Percentiles rank a stretch among this genome's conserved stretches.
Evolutionary conservation across 495 filamentous ascomycete genomes (phyloP).

Genomic region (Aspergillus olivimuriae): DNA sequence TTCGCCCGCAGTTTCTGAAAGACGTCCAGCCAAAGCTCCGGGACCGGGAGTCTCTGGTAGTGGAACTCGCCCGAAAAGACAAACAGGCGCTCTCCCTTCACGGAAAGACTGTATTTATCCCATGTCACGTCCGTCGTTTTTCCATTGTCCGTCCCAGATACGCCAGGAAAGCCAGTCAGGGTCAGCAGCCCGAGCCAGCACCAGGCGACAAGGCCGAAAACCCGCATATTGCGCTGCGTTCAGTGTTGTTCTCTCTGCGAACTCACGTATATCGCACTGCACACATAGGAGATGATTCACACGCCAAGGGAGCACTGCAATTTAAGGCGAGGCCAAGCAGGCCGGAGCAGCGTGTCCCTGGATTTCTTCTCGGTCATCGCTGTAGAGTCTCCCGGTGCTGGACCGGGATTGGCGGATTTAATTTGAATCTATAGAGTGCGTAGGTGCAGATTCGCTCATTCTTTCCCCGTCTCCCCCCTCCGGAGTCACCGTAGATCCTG

Average conservation of each 20-base stretch:
- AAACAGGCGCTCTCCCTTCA: conserved; percentile 51
- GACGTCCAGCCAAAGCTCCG: conserved; percentile 55
- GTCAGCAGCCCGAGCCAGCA: conserved; percentile 25
- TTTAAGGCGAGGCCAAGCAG: too few relatives aligned
- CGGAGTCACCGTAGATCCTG: too few relatives aligned
- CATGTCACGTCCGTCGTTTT: conserved; percentile 28
- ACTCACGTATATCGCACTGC: too few relatives aligned
- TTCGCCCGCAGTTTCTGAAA: conserved; percentile 56
- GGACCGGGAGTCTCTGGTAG: conserved; percentile 51
- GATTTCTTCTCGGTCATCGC: conserved; percentile 18
- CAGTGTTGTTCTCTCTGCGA: too few relatives aligned
- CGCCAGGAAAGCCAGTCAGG: conserved; percentile 24
- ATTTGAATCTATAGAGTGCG: too few relatives aligned
- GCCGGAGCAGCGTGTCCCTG: not conserved
- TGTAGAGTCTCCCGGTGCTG: conserved; percentile 13
- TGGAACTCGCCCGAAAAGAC: conserved; percentile 56
- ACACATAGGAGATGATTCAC: too few relatives aligned
- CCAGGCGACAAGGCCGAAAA: conserved; percentile 11
- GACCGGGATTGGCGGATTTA: conserved; percentile 29
- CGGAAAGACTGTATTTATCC: conserved; percentile 53
- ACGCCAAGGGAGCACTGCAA: too few relatives aligned
- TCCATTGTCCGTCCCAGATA: conserved; percentile 23
- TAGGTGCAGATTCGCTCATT: too few relatives aligned
- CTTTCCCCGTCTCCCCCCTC: too few relatives aligned
- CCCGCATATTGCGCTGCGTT: conserved; percentile 19